Percentiles rank a stretch among this genome's conserved stretches.
Evolutionary conservation across 2,329 filamentous ascomycete species (phyloP).

Genomic region (Thermothelomyces thermophilus): DNA sequence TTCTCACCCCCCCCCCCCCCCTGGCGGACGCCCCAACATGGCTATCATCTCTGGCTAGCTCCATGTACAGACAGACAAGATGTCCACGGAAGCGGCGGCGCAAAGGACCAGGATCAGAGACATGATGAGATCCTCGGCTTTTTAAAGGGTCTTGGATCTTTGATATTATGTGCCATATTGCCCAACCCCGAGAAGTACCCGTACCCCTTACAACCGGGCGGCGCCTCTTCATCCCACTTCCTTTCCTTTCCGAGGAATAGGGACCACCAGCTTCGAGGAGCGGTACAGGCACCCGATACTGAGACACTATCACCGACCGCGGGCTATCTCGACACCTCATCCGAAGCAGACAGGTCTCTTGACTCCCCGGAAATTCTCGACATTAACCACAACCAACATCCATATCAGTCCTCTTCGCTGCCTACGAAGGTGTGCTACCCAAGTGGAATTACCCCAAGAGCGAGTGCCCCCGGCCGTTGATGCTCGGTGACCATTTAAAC

Average conservation of each 20-base stretch:
- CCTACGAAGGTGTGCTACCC: slow-evolving; percentile 8
- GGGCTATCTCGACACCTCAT: slow-evolving; percentile 9
- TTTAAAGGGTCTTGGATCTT: neutral
- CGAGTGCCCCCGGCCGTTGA: slow-evolving; percentile 25
- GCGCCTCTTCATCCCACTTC: neutral
- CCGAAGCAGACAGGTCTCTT: slow-evolving; percentile 1
- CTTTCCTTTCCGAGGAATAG: slow-evolving; percentile 1
- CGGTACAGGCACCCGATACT: neutral
- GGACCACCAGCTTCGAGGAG: slow-evolving; percentile 1
- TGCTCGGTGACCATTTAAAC: slow-evolving; percentile 30
- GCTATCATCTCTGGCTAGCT: too few relatives aligned
- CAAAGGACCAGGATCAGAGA: neutral
- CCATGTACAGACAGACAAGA: slow-evolving; percentile 17
- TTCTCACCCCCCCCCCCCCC: too few relatives aligned
- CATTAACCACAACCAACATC: neutral
- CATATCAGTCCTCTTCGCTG: slow-evolving; percentile 1
- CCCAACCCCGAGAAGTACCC: neutral
- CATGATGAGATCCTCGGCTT: neutral
- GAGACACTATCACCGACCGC: slow-evolving; percentile 2
- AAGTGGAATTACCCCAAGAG: slow-evolving; percentile 17
- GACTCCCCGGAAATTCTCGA: slow-evolving; percentile 9
- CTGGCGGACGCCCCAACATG: too few relatives aligned
- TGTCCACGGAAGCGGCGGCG: slow-evolving; percentile 7
- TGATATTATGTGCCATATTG: neutral
- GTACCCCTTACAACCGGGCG: neutral